Percentiles rank a stretch among this genome's conserved stretches.
phyloP scores from a whole-genome alignment of 2,329 filamentous ascomycete genomes.

The Ophiostoma ulmi region DNA sequence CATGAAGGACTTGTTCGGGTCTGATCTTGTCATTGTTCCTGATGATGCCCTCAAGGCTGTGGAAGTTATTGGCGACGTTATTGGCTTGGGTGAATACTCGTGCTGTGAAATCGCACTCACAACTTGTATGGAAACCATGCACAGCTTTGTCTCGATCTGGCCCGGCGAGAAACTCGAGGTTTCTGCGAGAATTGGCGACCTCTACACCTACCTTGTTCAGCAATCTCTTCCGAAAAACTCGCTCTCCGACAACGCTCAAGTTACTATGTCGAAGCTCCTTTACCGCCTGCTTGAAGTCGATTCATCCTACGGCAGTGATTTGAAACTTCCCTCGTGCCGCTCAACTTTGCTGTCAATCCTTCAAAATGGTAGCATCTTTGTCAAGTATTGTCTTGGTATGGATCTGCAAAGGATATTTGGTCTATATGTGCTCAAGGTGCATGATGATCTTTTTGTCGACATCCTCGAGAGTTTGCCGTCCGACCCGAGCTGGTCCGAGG shows the following conservation, averaged over 20 bases:
- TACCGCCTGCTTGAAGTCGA: conserved; percentile 63
- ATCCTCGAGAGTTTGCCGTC: conserved; percentile 73
- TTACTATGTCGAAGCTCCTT: conserved; percentile 62
- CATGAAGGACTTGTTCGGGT: conserved; percentile 48
- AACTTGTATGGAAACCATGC: conserved; percentile 63
- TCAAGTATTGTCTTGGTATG: conserved; percentile 71
- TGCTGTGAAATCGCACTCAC: conserved; percentile 69
- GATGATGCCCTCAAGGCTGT: conserved; percentile 47
- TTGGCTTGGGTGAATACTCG: conserved; percentile 56
- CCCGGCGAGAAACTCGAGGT: conserved; percentile 54
- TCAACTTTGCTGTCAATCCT: conserved; percentile 73
- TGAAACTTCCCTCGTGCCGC: conserved; percentile 54
- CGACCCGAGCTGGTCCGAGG: conserved; percentile 67
- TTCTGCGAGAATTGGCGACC: conserved; percentile 61
- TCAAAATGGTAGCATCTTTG: conserved; percentile 56
- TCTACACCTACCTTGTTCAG: conserved; percentile 74
- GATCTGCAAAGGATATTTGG: conserved; percentile 70
- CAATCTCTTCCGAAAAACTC: conserved; percentile 61
- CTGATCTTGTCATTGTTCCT: conserved; percentile 47
- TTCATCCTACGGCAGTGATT: conserved; percentile 59
- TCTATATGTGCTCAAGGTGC: conserved; percentile 73
- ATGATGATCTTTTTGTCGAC: conserved; percentile 80
- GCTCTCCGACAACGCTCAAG: conserved; percentile 64
- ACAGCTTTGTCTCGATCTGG: conserved; percentile 61
- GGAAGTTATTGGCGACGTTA: conserved; percentile 47